A percentile compares a stretch with the other conserved stretches of the same genome.
Evolutionary conservation across 169 alveolate species (phyloP).

Genomic region (Theileria parva): DNA sequence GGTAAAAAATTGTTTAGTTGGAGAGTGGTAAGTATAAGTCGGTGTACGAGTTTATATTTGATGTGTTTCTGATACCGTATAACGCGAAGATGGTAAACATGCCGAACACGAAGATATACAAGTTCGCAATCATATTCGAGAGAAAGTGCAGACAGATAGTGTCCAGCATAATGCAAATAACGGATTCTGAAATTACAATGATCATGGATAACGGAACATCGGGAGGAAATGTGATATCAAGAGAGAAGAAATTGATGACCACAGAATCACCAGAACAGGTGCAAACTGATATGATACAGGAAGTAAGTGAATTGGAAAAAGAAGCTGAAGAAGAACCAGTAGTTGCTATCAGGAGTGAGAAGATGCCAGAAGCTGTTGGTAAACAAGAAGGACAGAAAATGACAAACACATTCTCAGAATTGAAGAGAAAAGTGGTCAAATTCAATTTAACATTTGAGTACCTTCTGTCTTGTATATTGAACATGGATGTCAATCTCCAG

Average conservation of each 20-base stretch:
- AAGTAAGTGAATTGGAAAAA: background rate
- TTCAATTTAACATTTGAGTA: slow-evolving; percentile 1
- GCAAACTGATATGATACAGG: background rate
- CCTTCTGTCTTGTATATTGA: background rate
- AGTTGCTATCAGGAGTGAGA: background rate
- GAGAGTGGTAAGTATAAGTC: slow-evolving; percentile 49
- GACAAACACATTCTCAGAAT: background rate
- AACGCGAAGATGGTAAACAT: slow-evolving; percentile 73
- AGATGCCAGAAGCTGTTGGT: background rate
- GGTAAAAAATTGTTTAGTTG: slow-evolving; percentile 20
- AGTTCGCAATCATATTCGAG: slow-evolving; percentile 66
- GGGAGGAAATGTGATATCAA: slow-evolving; percentile 9
- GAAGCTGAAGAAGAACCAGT: background rate
- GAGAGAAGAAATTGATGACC: background rate
- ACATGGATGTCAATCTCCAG: background rate
- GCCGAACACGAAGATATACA: slow-evolving; percentile 75
- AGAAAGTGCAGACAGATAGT: slow-evolving; percentile 59
- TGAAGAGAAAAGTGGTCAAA: background rate
- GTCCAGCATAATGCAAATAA: slow-evolving; percentile 22
- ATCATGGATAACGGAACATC: slow-evolving; percentile 13
- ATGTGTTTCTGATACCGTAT: slow-evolving; percentile 63
- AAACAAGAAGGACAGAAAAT: background rate
- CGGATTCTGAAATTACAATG: background rate
- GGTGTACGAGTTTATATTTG: slow-evolving; percentile 65
- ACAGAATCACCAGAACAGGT: background rate